Evolutionary conservation across 495 filamentous ascomycete genomes (phyloP).

Genomic region (Penicillium mononematosum): DNA sequence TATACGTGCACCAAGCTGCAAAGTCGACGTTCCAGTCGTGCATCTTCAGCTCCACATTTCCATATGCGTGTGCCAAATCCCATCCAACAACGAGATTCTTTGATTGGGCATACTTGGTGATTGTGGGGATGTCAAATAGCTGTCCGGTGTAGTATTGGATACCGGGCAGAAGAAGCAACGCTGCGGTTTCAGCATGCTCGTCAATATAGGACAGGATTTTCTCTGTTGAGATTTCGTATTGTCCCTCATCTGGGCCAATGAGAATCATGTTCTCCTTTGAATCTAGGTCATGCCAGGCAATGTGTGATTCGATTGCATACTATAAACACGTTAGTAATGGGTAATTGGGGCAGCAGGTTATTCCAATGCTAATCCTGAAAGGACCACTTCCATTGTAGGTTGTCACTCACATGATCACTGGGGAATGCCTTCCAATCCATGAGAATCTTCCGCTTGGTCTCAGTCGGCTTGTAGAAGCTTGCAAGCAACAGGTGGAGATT

Average conservation of each 20-base stretch:
- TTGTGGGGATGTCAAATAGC: conserved; percentile 78
- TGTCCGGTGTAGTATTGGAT: conserved; percentile 97
- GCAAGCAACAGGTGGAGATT: conserved; percentile 89
- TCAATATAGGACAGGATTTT: conserved; percentile 76
- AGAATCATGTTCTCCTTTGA: conserved; percentile 70
- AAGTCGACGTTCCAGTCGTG: conserved; percentile 96
- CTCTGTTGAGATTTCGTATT: conserved; percentile 60
- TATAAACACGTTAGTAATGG: conserved; percentile 28
- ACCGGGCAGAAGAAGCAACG: conserved; percentile 81
- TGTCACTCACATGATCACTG: conserved; percentile 72
- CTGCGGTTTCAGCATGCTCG: conserved; percentile 68
- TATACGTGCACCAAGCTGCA: conserved; percentile 94
- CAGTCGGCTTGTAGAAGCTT: conserved; percentile 82
- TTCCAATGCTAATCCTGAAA: neutral
- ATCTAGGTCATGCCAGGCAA: conserved; percentile 71
- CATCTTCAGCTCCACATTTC: conserved; percentile 80
- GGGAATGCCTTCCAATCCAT: conserved; percentile 95
- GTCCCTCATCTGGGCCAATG: conserved; percentile 60
- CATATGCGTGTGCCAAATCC: conserved; percentile 93
- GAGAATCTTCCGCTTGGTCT: conserved; percentile 78
- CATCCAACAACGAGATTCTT: conserved; percentile 78
- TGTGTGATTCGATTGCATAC: conserved; percentile 90
- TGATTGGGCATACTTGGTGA: conserved; percentile 77
- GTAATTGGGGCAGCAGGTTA: neutral
- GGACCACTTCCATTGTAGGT: neutral